Evolutionary conservation across 2,329 filamentous ascomycete genomes (phyloP), one percentile per base, ranked within the genome.

Genomic region (Cytospora piceae): DNA sequence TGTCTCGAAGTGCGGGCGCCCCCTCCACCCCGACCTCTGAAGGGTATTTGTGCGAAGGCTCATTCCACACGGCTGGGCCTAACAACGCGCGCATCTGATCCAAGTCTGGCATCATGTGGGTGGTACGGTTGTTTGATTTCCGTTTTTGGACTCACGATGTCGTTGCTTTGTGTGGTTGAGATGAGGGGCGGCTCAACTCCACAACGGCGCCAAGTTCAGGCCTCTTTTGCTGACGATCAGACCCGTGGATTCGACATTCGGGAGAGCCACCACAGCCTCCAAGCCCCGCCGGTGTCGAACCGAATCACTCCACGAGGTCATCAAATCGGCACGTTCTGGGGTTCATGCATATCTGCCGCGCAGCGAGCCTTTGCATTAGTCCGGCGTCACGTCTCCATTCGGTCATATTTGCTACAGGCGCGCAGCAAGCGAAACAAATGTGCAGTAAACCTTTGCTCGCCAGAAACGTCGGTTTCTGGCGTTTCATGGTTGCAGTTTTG

Each of bases 281-380:
- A 57, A 20, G 29, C 54, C 22, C 27, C 54, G 54, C 53, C 61
- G 32, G 55, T 29, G 61, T 51, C 61, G 61, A 52, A 57, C 53
- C 53, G 54, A 46, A 57, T 51, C n/a, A 63, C 37, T 49, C n/a
- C 22, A 52, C 31, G 22, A 24, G 31, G 56, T 57, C 53, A 12
- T 63, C 53, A 39, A 29, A 29, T 57, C 53, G 60, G 61, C 61
- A 57, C 34, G 55, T 54, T 27, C 39, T 46, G 60, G 52, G 46
- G 56, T 62, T 64, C 64, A 56, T 66, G 64, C 64, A 66, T 27
- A n/a, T 56, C 55, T 66, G 64, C 63, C 61, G 60, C 64, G 61
- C 56, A 66, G 42, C 54, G 62, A 54, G 29, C 59, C 37, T 52
- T 27, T 66, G 59, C 54, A 63, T 63, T 66, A 66, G 64, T 27